A percentile compares a stretch with the other conserved stretches of the same genome.
Evolutionary conservation across 2,329 filamentous ascomycete genomes (phyloP).

Genomic region (Neofusicoccum sp.): DNA sequence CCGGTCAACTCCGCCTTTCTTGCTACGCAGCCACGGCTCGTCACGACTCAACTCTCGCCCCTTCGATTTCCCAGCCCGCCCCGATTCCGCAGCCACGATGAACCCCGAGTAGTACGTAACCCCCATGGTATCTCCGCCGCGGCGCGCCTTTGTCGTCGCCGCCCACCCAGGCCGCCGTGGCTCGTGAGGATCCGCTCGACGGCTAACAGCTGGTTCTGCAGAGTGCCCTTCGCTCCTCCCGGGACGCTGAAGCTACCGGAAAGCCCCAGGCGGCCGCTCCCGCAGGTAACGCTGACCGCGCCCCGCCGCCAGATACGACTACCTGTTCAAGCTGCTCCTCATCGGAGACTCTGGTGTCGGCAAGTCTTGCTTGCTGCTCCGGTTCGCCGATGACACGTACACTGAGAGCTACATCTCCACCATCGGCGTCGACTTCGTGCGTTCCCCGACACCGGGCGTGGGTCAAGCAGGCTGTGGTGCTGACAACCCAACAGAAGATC

Average conservation of each 20-base stretch:
- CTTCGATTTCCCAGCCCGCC: neutral
- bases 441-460: constrained; percentile 38
- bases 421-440: constrained; percentile 97
- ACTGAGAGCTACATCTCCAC: constrained; percentile 99
- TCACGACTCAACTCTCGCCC: constrained; percentile 2
- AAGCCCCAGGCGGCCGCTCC: constrained; percentile 5
- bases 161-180: neutral
- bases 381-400: constrained; percentile 98
- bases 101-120: constrained; percentile 85
- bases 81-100: constrained; percentile 58
- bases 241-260: neutral
- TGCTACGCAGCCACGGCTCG: constrained; percentile 10
- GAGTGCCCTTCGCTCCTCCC: neutral
- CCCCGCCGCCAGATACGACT: constrained; percentile 81
- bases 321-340: constrained; percentile 99
- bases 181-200: neutral
- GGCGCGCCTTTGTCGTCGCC: constrained; percentile 16
- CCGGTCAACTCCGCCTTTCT: constrained; percentile 20
- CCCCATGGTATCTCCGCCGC: constrained; percentile 22
- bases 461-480: constrained; percentile 21
- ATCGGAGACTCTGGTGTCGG: constrained; percentile 99
- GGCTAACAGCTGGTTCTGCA: constrained; percentile 10
- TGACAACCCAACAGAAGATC: constrained; percentile 75
- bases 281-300: constrained; percentile 11
- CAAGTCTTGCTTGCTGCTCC: constrained; percentile 97